These are phyloP conservation scores for Nicotiana undulata DNA, from an alignment of 257 asterid species.

Conservation along the genomic window DNA sequence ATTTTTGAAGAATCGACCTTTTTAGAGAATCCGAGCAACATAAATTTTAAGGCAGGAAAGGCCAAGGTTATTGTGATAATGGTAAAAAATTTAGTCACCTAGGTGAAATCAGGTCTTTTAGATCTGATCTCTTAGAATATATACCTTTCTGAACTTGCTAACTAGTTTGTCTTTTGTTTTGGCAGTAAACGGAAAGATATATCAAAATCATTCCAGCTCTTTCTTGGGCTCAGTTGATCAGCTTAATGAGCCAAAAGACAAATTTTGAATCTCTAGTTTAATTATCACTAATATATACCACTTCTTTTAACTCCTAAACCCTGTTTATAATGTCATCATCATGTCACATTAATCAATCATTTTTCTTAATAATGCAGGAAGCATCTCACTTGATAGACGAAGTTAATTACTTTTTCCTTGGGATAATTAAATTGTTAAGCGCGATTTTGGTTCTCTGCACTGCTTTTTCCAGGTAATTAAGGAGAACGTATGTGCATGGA, in stretches of 20 bases:
- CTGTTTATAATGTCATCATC: too few relatives aligned
- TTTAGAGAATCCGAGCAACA: too few relatives aligned
- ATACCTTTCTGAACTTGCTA: neutral
- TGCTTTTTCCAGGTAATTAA: too few relatives aligned
- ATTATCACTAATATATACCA: neutral
- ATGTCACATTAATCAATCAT: neutral
- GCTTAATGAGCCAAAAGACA: neutral
- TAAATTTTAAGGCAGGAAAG: too few relatives aligned
- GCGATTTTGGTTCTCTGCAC: neutral
- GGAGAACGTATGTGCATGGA: too few relatives aligned
- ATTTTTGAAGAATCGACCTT: too few relatives aligned
- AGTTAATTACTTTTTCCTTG: neutral
- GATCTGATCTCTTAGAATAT: neutral
- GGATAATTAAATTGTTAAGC: neutral
- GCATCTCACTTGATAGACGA: neutral
- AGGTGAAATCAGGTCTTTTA: neutral
- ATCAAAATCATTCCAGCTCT: slow-evolving; percentile 1
- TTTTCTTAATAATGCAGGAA: neutral
- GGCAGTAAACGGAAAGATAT: neutral
- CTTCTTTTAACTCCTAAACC: neutral
- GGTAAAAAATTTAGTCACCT: neutral
- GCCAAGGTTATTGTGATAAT: too few relatives aligned
- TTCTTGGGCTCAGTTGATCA: neutral
- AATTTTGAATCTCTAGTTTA: neutral
- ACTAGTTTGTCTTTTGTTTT: slow-evolving; percentile 2